Evolutionary conservation across 108 stramenopile genomes (phyloP).

Genomic region (Seminavis robusta): DNA sequence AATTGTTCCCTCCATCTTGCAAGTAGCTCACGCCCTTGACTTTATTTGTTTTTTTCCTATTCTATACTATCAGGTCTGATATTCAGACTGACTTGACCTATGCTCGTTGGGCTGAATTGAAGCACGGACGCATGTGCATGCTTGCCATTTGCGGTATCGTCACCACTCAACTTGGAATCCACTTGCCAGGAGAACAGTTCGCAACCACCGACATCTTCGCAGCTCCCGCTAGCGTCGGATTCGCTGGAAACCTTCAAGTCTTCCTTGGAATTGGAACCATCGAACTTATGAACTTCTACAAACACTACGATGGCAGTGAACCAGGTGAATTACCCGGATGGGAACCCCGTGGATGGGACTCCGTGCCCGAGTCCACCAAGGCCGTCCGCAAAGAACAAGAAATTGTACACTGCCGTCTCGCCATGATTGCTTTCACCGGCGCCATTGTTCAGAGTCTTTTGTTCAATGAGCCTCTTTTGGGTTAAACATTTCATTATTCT

Average conservation of each 20-base stretch:
- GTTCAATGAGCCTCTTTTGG: conserved; percentile 66
- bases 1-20: too few relatives aligned
- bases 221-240: conserved; percentile 69
- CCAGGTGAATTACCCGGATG: conserved; percentile 77
- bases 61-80: conserved; percentile 40
- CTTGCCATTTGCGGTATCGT: conserved; percentile 81
- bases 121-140: conserved; percentile 94
- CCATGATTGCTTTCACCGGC: conserved; percentile 87
- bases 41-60: neutral
- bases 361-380: conserved; percentile 36
- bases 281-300: conserved; percentile 76
- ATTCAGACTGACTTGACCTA: conserved; percentile 81
- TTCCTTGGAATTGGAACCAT: conserved; percentile 66
- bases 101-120: conserved; percentile 88
- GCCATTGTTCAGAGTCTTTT: conserved; percentile 82
- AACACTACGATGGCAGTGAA: conserved; percentile 64
- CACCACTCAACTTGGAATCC: conserved; percentile 66
- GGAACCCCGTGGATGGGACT: conserved; percentile 37
- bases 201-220: conserved; percentile 79
- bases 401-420: conserved; percentile 86
- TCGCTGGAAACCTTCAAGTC: conserved; percentile 75
- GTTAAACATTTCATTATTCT: neutral
- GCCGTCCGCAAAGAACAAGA: conserved; percentile 51
- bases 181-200: conserved; percentile 78
- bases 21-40: neutral